Percentiles rank a stretch among this genome's conserved stretches.
These are phyloP conservation scores for Colletotrichum lupini DNA, from an alignment of 2,329 filamentous ascomycete genomes.

Conservation along the genomic window DNA sequence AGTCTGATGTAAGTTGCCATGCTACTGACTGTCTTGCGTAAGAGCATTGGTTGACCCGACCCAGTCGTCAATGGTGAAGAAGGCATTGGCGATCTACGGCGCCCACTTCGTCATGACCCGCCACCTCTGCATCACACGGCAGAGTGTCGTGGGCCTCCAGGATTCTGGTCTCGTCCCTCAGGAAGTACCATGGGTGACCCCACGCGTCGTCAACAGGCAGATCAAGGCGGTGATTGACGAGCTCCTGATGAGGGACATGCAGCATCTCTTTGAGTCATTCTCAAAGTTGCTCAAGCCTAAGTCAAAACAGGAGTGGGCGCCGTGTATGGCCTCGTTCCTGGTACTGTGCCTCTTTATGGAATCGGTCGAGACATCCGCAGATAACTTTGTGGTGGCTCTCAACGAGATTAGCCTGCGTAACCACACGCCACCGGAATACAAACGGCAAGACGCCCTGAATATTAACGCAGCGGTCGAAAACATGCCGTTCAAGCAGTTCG, in stretches of 20 bases:
- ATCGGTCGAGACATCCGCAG: conserved; percentile 63
- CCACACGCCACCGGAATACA: conserved; percentile 48
- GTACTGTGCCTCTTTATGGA: conserved; percentile 70
- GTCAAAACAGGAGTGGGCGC: conserved; percentile 64
- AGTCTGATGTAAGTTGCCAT: conserved; percentile 52
- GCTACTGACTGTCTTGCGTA: not conserved
- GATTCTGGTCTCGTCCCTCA: conserved; percentile 56
- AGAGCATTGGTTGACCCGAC: not conserved
- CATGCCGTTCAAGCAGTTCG: conserved; percentile 70
- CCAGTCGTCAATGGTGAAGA: conserved; percentile 61
- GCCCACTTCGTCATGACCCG: conserved; percentile 68
- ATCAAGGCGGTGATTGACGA: conserved; percentile 68
- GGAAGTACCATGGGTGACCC: conserved; percentile 58
- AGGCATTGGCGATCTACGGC: conserved; percentile 64
- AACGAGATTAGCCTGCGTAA: conserved; percentile 60
- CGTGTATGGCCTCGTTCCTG: conserved; percentile 66
- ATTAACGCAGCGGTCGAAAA: conserved; percentile 65
- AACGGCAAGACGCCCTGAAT: conserved; percentile 56
- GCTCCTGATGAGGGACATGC: conserved; percentile 62
- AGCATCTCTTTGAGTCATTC: conserved; percentile 63
- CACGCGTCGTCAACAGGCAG: conserved; percentile 66
- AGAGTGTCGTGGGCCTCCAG: conserved; percentile 49
- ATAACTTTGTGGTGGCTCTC: conserved; percentile 62
- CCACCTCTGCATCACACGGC: conserved; percentile 62
- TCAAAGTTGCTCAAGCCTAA: conserved; percentile 65